Conservation (phyloP, 192 early-diverging fungal genomes). For the Funneliformis mosseae region DNA sequence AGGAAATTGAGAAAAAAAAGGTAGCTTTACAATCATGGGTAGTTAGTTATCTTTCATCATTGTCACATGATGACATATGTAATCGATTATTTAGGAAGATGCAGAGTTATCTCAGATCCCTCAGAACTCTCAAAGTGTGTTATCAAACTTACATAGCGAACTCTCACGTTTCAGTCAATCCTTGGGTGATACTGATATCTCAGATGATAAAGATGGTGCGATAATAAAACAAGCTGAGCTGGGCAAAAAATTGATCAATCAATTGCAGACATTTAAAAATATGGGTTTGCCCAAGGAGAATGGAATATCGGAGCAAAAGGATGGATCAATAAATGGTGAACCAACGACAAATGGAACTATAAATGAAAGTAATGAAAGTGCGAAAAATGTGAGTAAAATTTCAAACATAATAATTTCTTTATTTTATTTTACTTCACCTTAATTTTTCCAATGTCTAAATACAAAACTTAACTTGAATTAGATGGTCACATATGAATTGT, state of each 20-base stretch:
- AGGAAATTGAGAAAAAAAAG: conserved; percentile 65
- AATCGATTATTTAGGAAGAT: not conserved
- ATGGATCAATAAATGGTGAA: conserved; percentile 13
- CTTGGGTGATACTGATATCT: conserved; percentile 36
- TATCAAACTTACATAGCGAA: conserved; percentile 54
- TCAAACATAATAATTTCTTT: not conserved
- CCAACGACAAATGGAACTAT: not conserved
- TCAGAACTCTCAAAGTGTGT: conserved; percentile 50
- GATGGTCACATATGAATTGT: conserved; percentile 74
- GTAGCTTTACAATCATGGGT: conserved; percentile 33
- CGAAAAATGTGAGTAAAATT: conserved; percentile 24
- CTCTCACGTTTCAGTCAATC: conserved; percentile 49
- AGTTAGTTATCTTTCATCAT: not conserved
- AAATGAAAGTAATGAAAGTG: not conserved
- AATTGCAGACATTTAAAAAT: conserved; percentile 56
- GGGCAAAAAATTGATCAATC: conserved; percentile 53
- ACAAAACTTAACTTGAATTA: conserved; percentile 4
- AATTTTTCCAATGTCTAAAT: not conserved
- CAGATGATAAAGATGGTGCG: conserved; percentile 34
- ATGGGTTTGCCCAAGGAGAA: conserved; percentile 28
- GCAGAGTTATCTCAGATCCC: conserved; percentile 26
- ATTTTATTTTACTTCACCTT: not conserved
- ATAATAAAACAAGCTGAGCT: conserved; percentile 52
- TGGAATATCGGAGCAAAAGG: conserved; percentile 23
- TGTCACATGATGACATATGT: not conserved